Base-by-base conservation (phyloP, 176 grass and related monocot genomes). In the Leersia perrieri region DNA sequence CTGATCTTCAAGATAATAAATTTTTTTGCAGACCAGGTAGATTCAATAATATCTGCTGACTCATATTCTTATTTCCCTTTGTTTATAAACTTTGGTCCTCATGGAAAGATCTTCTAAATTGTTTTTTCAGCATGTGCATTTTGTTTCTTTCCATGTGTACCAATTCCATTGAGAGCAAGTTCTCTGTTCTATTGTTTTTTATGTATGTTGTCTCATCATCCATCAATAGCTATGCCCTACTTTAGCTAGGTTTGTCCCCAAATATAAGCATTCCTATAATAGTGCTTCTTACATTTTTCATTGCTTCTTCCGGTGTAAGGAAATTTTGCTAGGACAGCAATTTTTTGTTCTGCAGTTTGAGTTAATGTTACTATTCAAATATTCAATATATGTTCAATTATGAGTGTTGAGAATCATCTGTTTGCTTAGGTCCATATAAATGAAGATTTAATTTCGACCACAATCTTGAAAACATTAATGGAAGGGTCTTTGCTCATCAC, bases 401-500 rank as follows among this genome's bases (percentile, higher is more conserved):
- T 10, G 3, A 83, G 22, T 23, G n/a, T 16, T 85, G 22, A 68
- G n/a, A 55, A 33, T 29, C 4, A 23, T 76, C 1, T 14, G 12
- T 60, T 31, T 80, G 18, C 33, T 60, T 34, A 29, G 40, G 14
- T 60, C 29, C 44, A 68, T 28, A 65, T 80, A 47, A 78, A 65
- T 73, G 15, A 13, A n/a, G n/a, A n/a, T n/a, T n/a, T n/a, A 15
- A 35, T 45, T 67, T 28, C 55, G 30, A 12, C 45, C 38, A 75
- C 61, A 63, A 38, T 63, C 15, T 9, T 49, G 4, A 65, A 79
- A 85, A 16, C 5, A 78, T 65, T 69, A 92, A 76, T 33, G 93
- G 93, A 11, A 83, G 90, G 66, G 78, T 95, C 34, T 90, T 95
- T 86, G 80, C 84, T 85, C 82, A 85, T 71, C 74, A 70, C 39